Percentiles rank a stretch among this genome's conserved stretches.
Evolutionary conservation across 2,329 filamentous ascomycete genomes (phyloP).

Genomic region (Aspergillus oerlinghausenensis): DNA sequence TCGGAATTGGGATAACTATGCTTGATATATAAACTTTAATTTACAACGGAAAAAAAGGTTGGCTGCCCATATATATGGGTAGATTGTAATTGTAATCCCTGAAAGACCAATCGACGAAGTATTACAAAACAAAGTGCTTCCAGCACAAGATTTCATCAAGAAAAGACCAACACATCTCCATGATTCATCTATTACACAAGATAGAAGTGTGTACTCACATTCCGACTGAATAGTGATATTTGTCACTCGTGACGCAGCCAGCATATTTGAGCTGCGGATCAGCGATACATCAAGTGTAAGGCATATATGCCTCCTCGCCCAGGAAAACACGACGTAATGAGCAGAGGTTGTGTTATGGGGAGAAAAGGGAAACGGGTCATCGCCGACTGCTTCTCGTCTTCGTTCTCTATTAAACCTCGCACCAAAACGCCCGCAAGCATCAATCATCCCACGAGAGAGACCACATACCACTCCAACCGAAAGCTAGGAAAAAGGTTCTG

Average conservation of each 20-base stretch:
- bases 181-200: background rate
- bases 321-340: conserved; percentile 15
- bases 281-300: background rate
- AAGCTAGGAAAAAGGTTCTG: conserved; percentile 7
- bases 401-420: conserved; percentile 28
- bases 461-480: conserved; percentile 12
- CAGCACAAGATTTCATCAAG: too few relatives aligned
- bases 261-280: background rate
- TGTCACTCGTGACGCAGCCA: background rate
- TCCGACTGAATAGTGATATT: background rate
- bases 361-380: conserved; percentile 1
- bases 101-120: background rate
- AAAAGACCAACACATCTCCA: background rate
- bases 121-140: background rate
- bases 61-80: background rate
- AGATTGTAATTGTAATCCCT: background rate
- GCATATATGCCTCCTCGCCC: background rate
- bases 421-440: conserved; percentile 24
- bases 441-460: conserved; percentile 13
- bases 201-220: background rate
- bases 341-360: background rate
- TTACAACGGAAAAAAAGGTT: background rate
- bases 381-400: conserved; percentile 14
- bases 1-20: background rate
- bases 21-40: background rate